phyloP scores from a whole-genome alignment of 2,329 filamentous ascomycete species.

The Colletotrichum kahawae region DNA sequence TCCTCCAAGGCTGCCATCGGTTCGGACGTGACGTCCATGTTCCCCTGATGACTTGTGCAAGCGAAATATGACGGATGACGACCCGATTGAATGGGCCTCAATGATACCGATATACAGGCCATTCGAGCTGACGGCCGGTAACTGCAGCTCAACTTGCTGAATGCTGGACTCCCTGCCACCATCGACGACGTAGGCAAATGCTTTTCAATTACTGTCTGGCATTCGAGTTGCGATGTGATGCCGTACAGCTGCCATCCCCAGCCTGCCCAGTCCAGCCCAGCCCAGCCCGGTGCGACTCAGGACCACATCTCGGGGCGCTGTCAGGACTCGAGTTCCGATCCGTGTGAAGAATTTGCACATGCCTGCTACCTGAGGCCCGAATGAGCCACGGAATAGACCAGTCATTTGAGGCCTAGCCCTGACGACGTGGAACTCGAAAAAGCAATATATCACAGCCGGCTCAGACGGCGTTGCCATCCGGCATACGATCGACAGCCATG shows the following conservation, averaged over 20 bases:
- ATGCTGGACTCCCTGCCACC: background rate
- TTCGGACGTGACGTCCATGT: background rate
- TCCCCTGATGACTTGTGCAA: background rate
- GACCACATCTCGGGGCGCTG: background rate
- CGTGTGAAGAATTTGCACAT: constrained; percentile 13
- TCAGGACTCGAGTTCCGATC: background rate
- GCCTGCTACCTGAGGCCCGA: background rate
- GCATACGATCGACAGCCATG: constrained; percentile 10
- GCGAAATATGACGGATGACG: constrained; percentile 14
- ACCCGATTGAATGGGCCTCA: constrained; percentile 15
- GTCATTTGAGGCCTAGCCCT: background rate
- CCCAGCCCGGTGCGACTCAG: background rate
- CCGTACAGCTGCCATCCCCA: background rate
- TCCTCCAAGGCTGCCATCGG: background rate
- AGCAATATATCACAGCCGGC: constrained; percentile 15
- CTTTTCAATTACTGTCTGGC: background rate
- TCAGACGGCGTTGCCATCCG: background rate
- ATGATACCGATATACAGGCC: constrained; percentile 2
- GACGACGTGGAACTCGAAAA: constrained; percentile 7
- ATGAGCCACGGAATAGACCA: background rate
- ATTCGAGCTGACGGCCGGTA: background rate
- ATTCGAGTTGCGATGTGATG: background rate
- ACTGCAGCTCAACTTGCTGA: background rate
- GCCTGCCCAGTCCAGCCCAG: background rate
- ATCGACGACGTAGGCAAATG: background rate